Evolutionary conservation across 371 early-diverging fungal genomes (phyloP), one percentile per base, ranked within the genome.

Genomic region (Mucor mucedo): DNA sequence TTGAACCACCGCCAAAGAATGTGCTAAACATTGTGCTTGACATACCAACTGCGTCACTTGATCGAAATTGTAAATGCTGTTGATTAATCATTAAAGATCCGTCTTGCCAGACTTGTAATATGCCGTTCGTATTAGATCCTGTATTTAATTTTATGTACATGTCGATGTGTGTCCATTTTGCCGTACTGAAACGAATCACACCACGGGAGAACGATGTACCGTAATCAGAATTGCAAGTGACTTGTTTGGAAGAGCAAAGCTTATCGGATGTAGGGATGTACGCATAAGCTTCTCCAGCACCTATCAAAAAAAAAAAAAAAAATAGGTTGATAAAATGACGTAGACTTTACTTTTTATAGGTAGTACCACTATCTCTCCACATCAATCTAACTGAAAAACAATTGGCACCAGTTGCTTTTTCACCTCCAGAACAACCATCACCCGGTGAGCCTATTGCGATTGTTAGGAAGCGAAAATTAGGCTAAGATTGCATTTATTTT

Each of bases 131-230:
- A 47, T 63, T 53, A 8, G 71, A 71, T 3, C 77, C 76, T 21
- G 74, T 69, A 50, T 82, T 82, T 21, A 80, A 35, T 16, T 62
- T 71, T 65, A 78, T 68, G 49, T 76, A 71, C 39, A 82, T 67
- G 30, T 82, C 83, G 30, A 82, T 55, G 1, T 56, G 69, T 13
- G 69, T 72, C 83, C 83, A 82, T 13, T 44, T 56, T 2, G 64
- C 64, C 0, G 68, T 64, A 0, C 66, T 38, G 35, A 82, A 82
- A n/a, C 60, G 73, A 41, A 82, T 71, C 6, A 68, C 55, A 3
- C 83, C 83, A n/a, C 83, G 78, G 54, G 78, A 78, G 44, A 82
- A 70, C 5, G 83, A 82, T 54, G 69, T 75, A 33, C 83, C 83
- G 57, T 78, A 82, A 35, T 76, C 65, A 42, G 68, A 73, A 47